These are phyloP conservation scores for Fremontodendron californicum DNA, from an alignment of 345 rosid species.

Conservation along the genomic window DNA sequence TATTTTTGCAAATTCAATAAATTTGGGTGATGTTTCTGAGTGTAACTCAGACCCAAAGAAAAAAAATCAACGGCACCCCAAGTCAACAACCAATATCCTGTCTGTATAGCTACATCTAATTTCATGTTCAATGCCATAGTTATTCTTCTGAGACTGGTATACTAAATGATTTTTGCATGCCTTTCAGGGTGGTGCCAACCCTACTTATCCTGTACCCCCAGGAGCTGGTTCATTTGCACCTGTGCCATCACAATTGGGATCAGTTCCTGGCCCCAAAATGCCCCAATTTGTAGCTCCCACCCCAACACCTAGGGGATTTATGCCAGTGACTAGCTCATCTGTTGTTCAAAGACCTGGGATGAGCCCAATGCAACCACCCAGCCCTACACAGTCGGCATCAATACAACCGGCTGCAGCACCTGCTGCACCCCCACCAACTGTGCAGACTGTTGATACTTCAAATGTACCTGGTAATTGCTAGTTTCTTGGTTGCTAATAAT, in stretches of 20 bases:
- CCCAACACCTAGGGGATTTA: conserved; percentile 47
- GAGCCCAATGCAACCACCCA: conserved; percentile 56
- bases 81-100: conserved; percentile 43
- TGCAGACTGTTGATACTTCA: conserved; percentile 86
- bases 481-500: conserved; percentile 3
- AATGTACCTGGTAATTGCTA: conserved; percentile 71
- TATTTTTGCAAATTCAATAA: no score
- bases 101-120: conserved; percentile 33
- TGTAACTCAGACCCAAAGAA: no score
- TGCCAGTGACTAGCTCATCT: conserved; percentile 55
- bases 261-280: conserved; percentile 48
- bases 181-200: conserved; percentile 56
- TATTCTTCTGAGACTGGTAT: conserved; percentile 8
- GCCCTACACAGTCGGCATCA: conserved; percentile 52
- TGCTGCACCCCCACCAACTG: conserved; percentile 86
- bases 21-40: no score
- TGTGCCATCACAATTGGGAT: conserved; percentile 45
- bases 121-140: not conserved
- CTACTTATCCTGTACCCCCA: conserved; percentile 53
- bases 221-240: conserved; percentile 50
- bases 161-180: conserved; percentile 18
- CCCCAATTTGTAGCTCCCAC: conserved; percentile 60
- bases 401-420: conserved; percentile 58
- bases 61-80: no score
- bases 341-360: conserved; percentile 72